Conservation (phyloP, 257 asterid genomes). For the Solanum pimpinellifolium region DNA sequence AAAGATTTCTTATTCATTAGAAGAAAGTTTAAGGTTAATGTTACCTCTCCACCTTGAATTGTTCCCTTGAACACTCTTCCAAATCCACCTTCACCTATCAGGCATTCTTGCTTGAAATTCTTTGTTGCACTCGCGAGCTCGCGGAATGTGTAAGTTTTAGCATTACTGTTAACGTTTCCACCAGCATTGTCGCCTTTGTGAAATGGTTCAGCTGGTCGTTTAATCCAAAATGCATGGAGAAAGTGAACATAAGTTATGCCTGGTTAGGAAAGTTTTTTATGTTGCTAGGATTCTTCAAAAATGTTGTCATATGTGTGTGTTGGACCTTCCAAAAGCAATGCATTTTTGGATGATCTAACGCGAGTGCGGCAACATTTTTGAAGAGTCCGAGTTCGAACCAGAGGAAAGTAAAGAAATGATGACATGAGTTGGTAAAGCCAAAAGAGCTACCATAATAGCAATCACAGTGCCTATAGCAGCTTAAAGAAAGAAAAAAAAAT, state of each 20-base stretch:
- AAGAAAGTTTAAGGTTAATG: background rate
- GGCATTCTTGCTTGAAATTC: slow-evolving; percentile 12
- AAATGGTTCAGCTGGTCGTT: background rate
- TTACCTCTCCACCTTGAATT: slow-evolving; percentile 15
- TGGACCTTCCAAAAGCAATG: background rate
- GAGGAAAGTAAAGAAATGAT: background rate
- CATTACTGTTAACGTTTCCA: background rate
- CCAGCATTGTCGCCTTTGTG: background rate
- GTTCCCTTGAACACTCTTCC: slow-evolving; percentile 18
- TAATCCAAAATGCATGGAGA: background rate
- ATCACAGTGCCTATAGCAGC: background rate
- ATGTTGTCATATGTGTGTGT: background rate
- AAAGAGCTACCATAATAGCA: background rate
- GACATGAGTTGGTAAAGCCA: background rate
- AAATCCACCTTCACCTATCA: slow-evolving; percentile 11
- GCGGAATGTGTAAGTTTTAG: slow-evolving; percentile 13
- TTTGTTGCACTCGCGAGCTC: slow-evolving; percentile 16
- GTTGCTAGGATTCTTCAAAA: background rate
- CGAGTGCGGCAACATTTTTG: background rate
- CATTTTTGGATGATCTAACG: background rate
- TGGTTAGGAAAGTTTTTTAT: background rate
- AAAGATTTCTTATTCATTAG: background rate
- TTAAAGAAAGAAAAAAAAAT: background rate
- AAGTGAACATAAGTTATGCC: background rate
- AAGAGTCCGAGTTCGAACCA: background rate